phyloP scores from a whole-genome alignment of 1,284 basidiomycete species.

The Anthracocystis setariae region DNA sequence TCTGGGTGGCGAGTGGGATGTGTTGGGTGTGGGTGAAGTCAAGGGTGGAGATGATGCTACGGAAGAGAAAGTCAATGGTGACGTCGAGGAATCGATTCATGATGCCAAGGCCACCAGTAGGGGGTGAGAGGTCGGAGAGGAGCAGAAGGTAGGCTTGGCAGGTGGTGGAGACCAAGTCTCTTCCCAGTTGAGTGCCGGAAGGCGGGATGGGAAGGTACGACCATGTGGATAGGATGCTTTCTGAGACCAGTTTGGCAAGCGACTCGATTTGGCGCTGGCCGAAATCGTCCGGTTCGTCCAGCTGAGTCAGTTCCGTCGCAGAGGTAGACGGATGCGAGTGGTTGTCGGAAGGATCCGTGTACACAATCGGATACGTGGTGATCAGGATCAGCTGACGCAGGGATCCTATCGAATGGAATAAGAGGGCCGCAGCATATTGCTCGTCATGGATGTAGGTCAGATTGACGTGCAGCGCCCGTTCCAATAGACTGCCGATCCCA shows the following conservation, averaged over 20 bases:
- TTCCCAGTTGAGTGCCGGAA: conserved; percentile 8
- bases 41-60: conserved; percentile 16
- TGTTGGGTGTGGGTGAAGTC: conserved; percentile 19
- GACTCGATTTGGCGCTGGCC: conserved; percentile 26
- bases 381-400: conserved; percentile 28
- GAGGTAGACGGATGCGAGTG: too few species aligned
- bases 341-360: not conserved
- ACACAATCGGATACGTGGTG: conserved; percentile 25
- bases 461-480: conserved; percentile 33
- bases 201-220: conserved; percentile 40
- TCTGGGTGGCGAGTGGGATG: not conserved
- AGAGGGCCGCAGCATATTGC: conserved; percentile 12
- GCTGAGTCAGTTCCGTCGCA: too few species aligned
- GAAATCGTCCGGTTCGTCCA: conserved; percentile 11
- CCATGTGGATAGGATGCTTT: conserved; percentile 36
- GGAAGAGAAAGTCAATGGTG: conserved; percentile 26
- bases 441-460: conserved; percentile 41
- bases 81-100: conserved; percentile 27
- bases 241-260: conserved; percentile 18
- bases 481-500: conserved; percentile 35
- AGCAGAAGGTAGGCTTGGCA: conserved; percentile 14
- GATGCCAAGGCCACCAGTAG: not conserved
- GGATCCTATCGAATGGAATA: conserved; percentile 20
- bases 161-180: conserved; percentile 17
- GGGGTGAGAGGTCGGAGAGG: conserved; percentile 10